Percentiles rank a stretch among this genome's conserved stretches.
phyloP scores from a whole-genome alignment of 169 alveolate species.

The Eimeria mitis region DNA sequence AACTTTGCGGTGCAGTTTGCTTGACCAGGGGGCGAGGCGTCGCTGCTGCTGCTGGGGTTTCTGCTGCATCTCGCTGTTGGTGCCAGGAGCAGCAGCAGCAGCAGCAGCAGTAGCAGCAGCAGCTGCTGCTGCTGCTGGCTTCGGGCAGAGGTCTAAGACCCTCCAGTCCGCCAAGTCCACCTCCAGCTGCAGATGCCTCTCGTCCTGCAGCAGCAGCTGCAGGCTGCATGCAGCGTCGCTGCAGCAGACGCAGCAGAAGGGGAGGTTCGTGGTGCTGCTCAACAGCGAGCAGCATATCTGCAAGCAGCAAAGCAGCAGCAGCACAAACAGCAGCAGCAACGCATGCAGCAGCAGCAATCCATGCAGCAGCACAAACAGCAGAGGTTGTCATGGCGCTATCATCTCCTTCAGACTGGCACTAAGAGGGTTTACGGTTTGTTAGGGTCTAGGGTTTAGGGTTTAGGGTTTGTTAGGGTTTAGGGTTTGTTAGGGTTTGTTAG shows the following conservation, averaged over 20 bases:
- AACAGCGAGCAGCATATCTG: constrained; percentile 62
- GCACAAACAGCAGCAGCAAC: not conserved
- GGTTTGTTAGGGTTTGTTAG: not conserved
- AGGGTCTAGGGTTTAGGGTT: constrained; percentile 16
- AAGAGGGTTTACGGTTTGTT: not conserved
- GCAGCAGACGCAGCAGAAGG: constrained; percentile 73
- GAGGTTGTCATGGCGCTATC: not conserved
- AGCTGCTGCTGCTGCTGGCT: constrained; percentile 36
- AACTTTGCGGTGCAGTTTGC: not conserved
- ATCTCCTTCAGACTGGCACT: not conserved
- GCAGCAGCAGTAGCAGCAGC: constrained; percentile 38
- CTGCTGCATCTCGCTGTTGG: constrained; percentile 28
- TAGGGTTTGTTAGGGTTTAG: constrained; percentile 17
- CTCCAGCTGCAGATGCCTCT: constrained; percentile 51
- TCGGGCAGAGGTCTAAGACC: constrained; percentile 32
- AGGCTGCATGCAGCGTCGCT: constrained; percentile 70
- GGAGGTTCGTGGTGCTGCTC: constrained; percentile 55
- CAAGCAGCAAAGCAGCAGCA: not conserved
- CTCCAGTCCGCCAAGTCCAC: constrained; percentile 65
- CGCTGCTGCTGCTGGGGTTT: constrained; percentile 34
- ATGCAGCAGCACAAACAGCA: not conserved
- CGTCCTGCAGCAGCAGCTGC: constrained; percentile 76
- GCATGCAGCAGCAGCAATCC: not conserved
- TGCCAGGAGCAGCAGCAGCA: constrained; percentile 8
- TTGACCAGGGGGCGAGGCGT: constrained; percentile 37